Percentiles rank a stretch among this genome's conserved stretches.
These are phyloP conservation scores for Microsporum canis DNA, from an alignment of 2,329 filamentous ascomycete species.

Conservation along the genomic window DNA sequence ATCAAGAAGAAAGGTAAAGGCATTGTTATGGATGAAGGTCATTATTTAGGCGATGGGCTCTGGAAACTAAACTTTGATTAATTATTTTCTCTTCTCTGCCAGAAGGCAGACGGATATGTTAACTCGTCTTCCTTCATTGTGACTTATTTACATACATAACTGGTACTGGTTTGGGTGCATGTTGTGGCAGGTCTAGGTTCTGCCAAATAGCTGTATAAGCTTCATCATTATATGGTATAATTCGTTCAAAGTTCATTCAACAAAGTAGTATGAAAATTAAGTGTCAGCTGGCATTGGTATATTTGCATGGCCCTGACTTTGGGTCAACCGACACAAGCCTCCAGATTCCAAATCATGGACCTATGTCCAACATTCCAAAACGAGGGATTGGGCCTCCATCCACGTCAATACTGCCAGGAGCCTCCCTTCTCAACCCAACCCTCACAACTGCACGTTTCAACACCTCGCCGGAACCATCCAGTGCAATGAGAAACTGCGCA, in stretches of 20 bases:
- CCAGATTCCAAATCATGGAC: neutral
- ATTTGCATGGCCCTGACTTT: neutral
- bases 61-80: slow-evolving; percentile 60
- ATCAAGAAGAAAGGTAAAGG: slow-evolving; percentile 93
- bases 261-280: neutral
- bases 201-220: neutral
- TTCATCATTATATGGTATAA: neutral
- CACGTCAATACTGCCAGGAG: neutral
- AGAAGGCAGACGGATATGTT: neutral
- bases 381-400: neutral
- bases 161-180: neutral
- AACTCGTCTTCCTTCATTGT: neutral
- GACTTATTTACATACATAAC: neutral
- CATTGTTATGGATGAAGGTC: slow-evolving; percentile 81
- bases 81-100: neutral
- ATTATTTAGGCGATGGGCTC: slow-evolving; percentile 87
- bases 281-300: neutral
- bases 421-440: slow-evolving; percentile 22
- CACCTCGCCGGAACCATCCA: slow-evolving; percentile 76
- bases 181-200: neutral
- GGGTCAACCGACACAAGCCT: too few relatives aligned
- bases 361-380: neutral
- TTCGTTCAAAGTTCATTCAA: neutral
- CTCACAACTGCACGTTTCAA: slow-evolving; percentile 40
- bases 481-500: slow-evolving; percentile 83